phyloP scores from a whole-genome alignment of 768 basidiomycete genomes.

The Gloeophyllum trabeum region DNA sequence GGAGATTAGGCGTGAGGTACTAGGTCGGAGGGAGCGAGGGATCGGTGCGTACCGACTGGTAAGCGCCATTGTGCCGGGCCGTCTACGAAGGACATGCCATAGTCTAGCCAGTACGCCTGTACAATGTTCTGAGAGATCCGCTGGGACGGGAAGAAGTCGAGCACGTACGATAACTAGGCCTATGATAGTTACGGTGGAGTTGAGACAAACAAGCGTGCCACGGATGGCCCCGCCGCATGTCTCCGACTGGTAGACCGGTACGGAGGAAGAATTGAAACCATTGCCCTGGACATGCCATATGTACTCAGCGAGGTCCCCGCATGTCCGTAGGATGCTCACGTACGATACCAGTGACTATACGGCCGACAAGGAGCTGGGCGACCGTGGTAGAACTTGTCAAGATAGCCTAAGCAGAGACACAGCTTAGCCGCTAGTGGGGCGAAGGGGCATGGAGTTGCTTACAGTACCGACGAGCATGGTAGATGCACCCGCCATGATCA shows the following conservation, averaged over 20 bases:
- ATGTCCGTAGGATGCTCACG: constrained; percentile 2
- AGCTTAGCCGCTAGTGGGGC: background rate
- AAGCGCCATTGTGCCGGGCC: constrained; percentile 14
- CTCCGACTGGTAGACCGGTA: constrained; percentile 29
- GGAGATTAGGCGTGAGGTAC: background rate
- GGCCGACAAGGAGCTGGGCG: constrained; percentile 25
- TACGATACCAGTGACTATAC: constrained; percentile 26
- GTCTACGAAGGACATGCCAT: constrained; percentile 25
- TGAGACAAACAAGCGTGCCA: constrained; percentile 23
- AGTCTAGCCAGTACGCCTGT: constrained; percentile 29
- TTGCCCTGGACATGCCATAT: constrained; percentile 24
- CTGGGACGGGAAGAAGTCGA: background rate
- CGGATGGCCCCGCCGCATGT: constrained; percentile 24
- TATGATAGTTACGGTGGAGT: constrained; percentile 26
- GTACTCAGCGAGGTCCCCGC: too few species aligned
- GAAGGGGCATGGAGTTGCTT: constrained; percentile 5
- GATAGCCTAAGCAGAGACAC: constrained; percentile 16
- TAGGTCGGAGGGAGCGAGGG: background rate
- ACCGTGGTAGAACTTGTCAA: constrained; percentile 26
- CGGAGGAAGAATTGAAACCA: constrained; percentile 29
- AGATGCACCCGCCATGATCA: constrained; percentile 25
- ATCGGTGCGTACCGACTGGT: constrained; percentile 9
- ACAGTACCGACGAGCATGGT: constrained; percentile 28
- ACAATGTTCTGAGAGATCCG: background rate
- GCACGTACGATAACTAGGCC: constrained; percentile 25